A percentile compares a stretch with the other conserved stretches of the same genome.
Evolutionary conservation across 129 eudicot species (phyloP).

Genomic region (Oenanthe sinensis): DNA sequence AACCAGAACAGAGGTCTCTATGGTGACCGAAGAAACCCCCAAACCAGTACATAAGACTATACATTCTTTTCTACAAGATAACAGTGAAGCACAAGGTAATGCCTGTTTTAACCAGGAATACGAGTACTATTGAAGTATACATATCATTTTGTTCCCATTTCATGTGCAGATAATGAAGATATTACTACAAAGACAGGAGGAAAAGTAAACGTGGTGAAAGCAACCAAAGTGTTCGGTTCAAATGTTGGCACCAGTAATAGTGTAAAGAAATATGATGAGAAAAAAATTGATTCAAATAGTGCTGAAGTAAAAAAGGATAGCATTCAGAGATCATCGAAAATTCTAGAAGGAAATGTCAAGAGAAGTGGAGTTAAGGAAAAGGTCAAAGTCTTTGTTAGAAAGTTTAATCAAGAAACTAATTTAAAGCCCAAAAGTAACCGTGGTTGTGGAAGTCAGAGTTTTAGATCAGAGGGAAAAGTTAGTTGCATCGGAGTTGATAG

Average conservation of each 20-base stretch:
- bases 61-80: slow-evolving; percentile 25
- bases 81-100: slow-evolving; percentile 40
- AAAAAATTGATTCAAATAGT: slow-evolving; percentile 25
- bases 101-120: neutral
- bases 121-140: neutral
- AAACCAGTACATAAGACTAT: slow-evolving; percentile 26
- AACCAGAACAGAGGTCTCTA: slow-evolving; percentile 23
- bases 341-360: slow-evolving; percentile 17
- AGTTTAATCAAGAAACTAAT: slow-evolving; percentile 45
- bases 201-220: slow-evolving; percentile 21
- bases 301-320: slow-evolving; percentile 19
- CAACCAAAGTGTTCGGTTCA: neutral
- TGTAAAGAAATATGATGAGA: slow-evolving; percentile 27
- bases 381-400: slow-evolving; percentile 66
- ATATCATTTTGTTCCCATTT: neutral
- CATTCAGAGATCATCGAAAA: slow-evolving; percentile 22
- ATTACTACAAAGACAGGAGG: slow-evolving; percentile 21
- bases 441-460: slow-evolving; percentile 33
- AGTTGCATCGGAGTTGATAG: slow-evolving; percentile 19
- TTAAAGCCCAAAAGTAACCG: slow-evolving; percentile 28
- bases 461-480: slow-evolving; percentile 35
- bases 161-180: slow-evolving; percentile 29
- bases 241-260: slow-evolving; percentile 12
- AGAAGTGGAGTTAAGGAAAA: slow-evolving; percentile 51
- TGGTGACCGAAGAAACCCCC: slow-evolving; percentile 12